Evolutionary conservation across 768 basidiomycete genomes (phyloP), one percentile per base, ranked within the genome.

Genomic region (Podaxis sp.): DNA sequence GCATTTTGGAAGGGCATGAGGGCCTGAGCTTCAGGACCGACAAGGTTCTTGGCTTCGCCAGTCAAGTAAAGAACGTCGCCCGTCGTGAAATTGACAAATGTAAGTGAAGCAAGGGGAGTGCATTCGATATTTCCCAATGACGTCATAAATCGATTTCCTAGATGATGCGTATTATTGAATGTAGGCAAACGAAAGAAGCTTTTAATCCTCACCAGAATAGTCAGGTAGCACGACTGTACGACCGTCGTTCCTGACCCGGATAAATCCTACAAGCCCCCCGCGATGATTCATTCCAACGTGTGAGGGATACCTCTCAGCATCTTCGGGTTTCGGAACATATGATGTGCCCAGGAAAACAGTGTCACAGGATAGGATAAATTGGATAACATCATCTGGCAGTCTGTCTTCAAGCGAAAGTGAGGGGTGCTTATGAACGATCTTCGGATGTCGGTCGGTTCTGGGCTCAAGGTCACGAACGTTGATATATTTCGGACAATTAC

Each of bases 401-500:
- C 77, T 74, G 0, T 79, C 79, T 9, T 64, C 63, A 0, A 65
- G 27, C 2, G 66, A 61, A 3, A 87, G 59, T 16, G 76, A 60
- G 1, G 69, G 63, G 3, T 70, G 61, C 54, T 76, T 66, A 58
- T 81, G 65, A 0, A 65, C 65, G 21, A 87, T 68, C 2, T 59
- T 66, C 0, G 84, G 78, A n/a, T 68, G 61, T 2, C 77, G 75
- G 18, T 74, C 59, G 0, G 76, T 67, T 61, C 77, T 69, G 1
- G 84, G 73, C n/a, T 72, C 66, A 7, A 88, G 71, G 11, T 84
- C 76, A 11, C 85, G 80, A 40, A 81, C 67, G 53, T 78, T 85
- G 66, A 88, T 88, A 61, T 89, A 89, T 65, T 88, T 89, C 10
- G 87, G 87, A 66, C 86, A 88, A 60, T 87, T 87, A 48, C 87